phyloP scores from a whole-genome alignment of 2,329 filamentous ascomycete species.

The Microsporum canis region DNA sequence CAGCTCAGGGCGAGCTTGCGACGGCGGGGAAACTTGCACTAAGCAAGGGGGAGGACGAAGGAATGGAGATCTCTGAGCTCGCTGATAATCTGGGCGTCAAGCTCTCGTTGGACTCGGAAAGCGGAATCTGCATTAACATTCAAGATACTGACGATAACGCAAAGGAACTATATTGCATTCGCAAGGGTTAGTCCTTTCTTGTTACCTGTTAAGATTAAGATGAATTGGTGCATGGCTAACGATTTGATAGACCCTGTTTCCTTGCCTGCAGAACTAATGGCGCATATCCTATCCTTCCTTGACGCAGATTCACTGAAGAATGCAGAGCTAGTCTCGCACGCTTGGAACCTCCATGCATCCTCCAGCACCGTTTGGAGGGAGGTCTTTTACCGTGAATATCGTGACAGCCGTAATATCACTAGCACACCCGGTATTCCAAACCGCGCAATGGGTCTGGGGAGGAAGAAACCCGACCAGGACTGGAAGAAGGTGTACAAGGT shows the following conservation, averaged over 20 bases:
- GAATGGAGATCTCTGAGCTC: constrained; percentile 15
- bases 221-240: constrained; percentile 10
- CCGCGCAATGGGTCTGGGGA: constrained; percentile 39
- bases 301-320: constrained; percentile 46
- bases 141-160: constrained; percentile 28
- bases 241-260: constrained; percentile 40
- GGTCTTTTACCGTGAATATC: constrained; percentile 49
- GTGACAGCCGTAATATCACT: constrained; percentile 21
- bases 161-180: constrained; percentile 25
- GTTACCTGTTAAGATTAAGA: background rate
- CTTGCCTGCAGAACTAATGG: constrained; percentile 49
- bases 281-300: constrained; percentile 49
- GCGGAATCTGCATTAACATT: constrained; percentile 39
- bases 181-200: constrained; percentile 23
- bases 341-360: constrained; percentile 46
- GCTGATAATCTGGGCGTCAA: constrained; percentile 16
- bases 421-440: background rate
- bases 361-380: constrained; percentile 51
- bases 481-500: constrained; percentile 80
- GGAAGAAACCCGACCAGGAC: constrained; percentile 51
- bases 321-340: constrained; percentile 45
- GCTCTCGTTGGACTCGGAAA: constrained; percentile 35
- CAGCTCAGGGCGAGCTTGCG: constrained; percentile 39
- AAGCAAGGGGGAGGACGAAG: constrained; percentile 19
- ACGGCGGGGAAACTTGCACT: constrained; percentile 16